Conservation (phyloP, 2,329 filamentous ascomycete species). For the Tolypocladium sp. region DNA sequence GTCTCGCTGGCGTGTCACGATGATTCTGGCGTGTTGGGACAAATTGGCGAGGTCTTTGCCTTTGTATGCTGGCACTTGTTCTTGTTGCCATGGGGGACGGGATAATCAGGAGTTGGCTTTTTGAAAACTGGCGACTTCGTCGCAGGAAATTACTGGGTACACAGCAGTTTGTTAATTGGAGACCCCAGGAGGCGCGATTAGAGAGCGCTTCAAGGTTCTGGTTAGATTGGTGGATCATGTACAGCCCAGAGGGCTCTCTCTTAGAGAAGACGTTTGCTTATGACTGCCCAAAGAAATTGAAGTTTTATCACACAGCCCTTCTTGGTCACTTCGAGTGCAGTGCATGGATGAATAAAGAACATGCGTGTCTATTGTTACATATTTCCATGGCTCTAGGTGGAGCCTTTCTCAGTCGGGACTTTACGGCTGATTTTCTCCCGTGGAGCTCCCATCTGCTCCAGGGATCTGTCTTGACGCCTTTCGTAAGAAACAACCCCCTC, state of each 20-base stretch:
- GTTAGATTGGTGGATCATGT: neutral
- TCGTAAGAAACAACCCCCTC: neutral
- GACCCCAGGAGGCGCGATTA: neutral
- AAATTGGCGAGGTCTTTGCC: neutral
- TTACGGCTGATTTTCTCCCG: neutral
- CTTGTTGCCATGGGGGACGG: constrained; percentile 3
- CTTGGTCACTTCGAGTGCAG: neutral
- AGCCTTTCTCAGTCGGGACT: neutral
- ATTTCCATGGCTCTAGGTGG: neutral
- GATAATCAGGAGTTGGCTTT: constrained; percentile 11
- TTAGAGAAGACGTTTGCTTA: neutral
- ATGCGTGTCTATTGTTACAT: neutral
- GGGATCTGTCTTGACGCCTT: neutral
- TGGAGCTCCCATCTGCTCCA: neutral
- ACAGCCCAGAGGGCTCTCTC: neutral
- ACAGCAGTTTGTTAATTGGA: constrained; percentile 5
- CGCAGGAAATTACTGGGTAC: constrained; percentile 1
- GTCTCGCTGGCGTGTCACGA: constrained; percentile 4
- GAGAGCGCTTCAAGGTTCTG: neutral
- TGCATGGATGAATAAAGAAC: neutral
- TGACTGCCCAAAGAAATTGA: neutral
- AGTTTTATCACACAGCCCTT: neutral
- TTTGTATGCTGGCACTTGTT: neutral
- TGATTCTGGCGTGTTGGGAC: constrained; percentile 2
- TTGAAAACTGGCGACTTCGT: constrained; percentile 8